Evolutionary conservation across 805 yeast genomes (phyloP), one percentile per base, ranked within the genome.

Genomic region (Metschnikowia shivogae): DNA sequence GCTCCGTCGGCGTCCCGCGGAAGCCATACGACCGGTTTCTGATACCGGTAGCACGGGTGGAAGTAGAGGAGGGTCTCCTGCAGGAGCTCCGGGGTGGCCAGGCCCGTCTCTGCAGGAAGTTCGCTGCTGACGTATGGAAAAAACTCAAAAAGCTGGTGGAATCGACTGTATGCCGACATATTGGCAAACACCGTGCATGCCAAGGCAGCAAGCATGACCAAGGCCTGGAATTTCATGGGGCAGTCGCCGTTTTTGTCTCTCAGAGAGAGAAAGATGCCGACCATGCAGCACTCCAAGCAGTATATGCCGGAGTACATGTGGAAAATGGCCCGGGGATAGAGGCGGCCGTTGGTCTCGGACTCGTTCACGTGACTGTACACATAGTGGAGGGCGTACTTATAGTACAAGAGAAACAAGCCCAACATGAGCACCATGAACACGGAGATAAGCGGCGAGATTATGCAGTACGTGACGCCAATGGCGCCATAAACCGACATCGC

Each of bases 261-360:
- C 49, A 83, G 82, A 12, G 86, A 62, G 34, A 86, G 76, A 54
- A 87, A 82, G 8, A 88, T 65, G 0, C 97, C 97, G 34, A 86
- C 74, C 55, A 89, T 63, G 50, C 90, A 85, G 31, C 84, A 69
- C 57, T 89, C 95, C 57, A 87, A 70, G 56, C 89, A 86, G 60
- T 89, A 89, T 1, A 89, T 65, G 0, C 97, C 97, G 0, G 86
- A 72, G 56, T 85, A 88, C 36, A 89, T 62, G 46, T 88, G 96
- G 46, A 84, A 73, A 14, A 89, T 63, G 0, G 96, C 95, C 2
- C 71, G 70, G 1, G 93, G 86, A 60, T 86, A 89, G 36, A 85
- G 68, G 46, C 69, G 72, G 0, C 96, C 97, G 55, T 71, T 65
- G 0, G 88, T 81, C 55, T 85, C 92, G 2, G 85, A 76, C 17